Percentiles rank a stretch among this genome's conserved stretches.
Conservation (phyloP, 441 rosid genomes). For the Flueggea neowawraea region DNA sequence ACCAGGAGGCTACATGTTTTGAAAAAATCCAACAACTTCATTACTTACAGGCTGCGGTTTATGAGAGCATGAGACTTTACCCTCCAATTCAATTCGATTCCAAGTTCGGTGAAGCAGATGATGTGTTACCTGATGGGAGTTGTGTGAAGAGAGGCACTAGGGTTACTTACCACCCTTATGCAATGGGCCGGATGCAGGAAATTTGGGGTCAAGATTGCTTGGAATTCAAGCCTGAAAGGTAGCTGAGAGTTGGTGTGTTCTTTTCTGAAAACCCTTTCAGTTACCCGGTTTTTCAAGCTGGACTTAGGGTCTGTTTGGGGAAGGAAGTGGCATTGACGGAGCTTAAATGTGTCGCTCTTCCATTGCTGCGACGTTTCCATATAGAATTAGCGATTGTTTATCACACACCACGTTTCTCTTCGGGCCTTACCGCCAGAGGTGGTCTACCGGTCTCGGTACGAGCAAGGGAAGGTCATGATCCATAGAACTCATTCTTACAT, state of each 20-base stretch:
- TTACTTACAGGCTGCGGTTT: slow-evolving; percentile 30
- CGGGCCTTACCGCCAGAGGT: slow-evolving; percentile 56
- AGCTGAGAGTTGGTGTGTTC: slow-evolving; percentile 28
- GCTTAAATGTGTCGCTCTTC: slow-evolving; percentile 28
- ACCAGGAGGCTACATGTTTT: slow-evolving; percentile 11
- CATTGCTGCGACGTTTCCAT: slow-evolving; percentile 33
- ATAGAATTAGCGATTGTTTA: slow-evolving; percentile 17
- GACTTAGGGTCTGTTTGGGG: slow-evolving; percentile 25
- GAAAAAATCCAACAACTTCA: slow-evolving; percentile 13
- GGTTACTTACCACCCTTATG: slow-evolving; percentile 23
- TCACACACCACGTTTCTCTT: slow-evolving; percentile 34
- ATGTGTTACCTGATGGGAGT: slow-evolving; percentile 33
- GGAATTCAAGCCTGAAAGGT: slow-evolving; percentile 42
- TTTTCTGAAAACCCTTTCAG: slow-evolving; percentile 24
- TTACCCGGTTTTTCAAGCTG: slow-evolving; percentile 26
- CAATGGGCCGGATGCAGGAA: slow-evolving; percentile 33
- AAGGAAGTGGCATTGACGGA: slow-evolving; percentile 36
- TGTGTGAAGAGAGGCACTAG: slow-evolving; percentile 21
- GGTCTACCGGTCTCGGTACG: slow-evolving; percentile 42
- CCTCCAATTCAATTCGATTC: slow-evolving; percentile 34
- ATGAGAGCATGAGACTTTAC: slow-evolving; percentile 31
- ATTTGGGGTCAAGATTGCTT: slow-evolving; percentile 42
- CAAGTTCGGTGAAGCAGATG: slow-evolving; percentile 23
- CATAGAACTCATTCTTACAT: too few species aligned
- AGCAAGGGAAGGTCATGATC: background rate